Conservation (phyloP, 2,329 filamentous ascomycete genomes). For the Beauveria caledonica region DNA sequence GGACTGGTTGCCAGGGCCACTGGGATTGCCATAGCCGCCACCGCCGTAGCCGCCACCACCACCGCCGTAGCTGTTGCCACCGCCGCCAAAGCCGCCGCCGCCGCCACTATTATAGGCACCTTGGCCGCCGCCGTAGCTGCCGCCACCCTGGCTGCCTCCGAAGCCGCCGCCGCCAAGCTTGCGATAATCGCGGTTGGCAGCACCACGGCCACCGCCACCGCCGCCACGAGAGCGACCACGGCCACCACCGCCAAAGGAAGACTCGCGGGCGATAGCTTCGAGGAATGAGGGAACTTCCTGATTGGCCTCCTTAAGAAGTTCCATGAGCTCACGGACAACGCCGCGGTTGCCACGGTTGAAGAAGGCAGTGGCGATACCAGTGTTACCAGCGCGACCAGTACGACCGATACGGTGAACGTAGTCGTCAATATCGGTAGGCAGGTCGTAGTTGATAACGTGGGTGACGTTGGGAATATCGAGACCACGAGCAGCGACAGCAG, state of each 20-base stretch:
- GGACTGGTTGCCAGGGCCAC: conserved; percentile 57
- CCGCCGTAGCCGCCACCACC: conserved; percentile 37
- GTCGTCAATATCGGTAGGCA: conserved; percentile 97
- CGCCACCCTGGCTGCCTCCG: conserved; percentile 19
- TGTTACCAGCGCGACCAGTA: conserved; percentile 99
- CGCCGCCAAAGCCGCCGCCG: conserved; percentile 36
- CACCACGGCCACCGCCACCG: conserved; percentile 62
- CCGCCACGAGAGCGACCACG: conserved; percentile 42
- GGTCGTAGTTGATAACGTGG: conserved; percentile 98
- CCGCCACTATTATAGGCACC: conserved; percentile 29
- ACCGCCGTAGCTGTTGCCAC: conserved; percentile 29
- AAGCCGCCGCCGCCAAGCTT: conserved; percentile 53
- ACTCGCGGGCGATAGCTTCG: conserved; percentile 94
- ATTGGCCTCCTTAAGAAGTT: conserved; percentile 98
- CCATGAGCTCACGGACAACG: conserved; percentile 90
- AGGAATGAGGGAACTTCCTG: conserved; percentile 92
- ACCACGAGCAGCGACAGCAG: conserved; percentile 85
- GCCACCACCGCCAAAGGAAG: conserved; percentile 67
- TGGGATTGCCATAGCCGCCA: conserved; percentile 56
- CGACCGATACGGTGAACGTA: conserved; percentile 99
- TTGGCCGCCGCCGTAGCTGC: conserved; percentile 23
- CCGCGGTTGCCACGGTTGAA: conserved; percentile 99
- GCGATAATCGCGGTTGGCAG: conserved; percentile 81
- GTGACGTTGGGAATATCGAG: conserved; percentile 94
- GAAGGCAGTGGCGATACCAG: conserved; percentile 95